phyloP scores from a whole-genome alignment of 140 eudicot species.

The Ambrosia hybrid region DNA sequence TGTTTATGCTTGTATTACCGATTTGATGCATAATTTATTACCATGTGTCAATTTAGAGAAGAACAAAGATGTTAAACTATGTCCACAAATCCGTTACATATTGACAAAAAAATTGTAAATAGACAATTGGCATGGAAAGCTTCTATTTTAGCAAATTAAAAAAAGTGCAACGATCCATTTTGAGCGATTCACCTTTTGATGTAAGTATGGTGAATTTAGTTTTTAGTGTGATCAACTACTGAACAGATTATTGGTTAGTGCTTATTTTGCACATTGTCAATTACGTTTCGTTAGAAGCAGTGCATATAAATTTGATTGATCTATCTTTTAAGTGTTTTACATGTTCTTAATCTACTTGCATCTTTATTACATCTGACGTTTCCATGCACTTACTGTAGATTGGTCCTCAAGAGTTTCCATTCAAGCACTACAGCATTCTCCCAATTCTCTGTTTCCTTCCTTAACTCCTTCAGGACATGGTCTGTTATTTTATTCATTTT shows the following conservation, averaged over 20 bases:
- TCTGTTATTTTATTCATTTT: constrained; percentile 20
- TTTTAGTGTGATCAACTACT: neutral
- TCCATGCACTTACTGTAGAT: constrained; percentile 30
- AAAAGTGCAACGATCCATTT: constrained; percentile 4
- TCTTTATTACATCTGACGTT: constrained; percentile 14
- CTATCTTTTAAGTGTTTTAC: neutral
- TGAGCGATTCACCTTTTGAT: neutral
- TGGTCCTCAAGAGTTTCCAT: constrained; percentile 40
- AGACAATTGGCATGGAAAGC: no score
- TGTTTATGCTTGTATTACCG: neutral
- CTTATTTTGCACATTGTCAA: neutral
- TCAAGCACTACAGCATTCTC: constrained; percentile 30
- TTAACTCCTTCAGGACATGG: constrained; percentile 39
- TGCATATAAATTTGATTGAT: neutral
- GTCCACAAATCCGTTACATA: neutral
- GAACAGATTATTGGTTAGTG: neutral
- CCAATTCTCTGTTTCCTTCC: constrained; percentile 25
- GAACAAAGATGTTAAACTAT: neutral
- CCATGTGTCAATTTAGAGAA: neutral
- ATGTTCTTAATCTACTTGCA: constrained; percentile 4
- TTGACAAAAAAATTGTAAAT: no score
- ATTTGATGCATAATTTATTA: constrained; percentile 19
- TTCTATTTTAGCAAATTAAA: no score
- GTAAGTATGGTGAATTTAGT: neutral
- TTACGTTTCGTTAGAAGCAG: constrained; percentile 13